Base-by-base conservation (phyloP, 2,329 filamentous ascomycete genomes). In the Pseudocercospora vitis region DNA sequence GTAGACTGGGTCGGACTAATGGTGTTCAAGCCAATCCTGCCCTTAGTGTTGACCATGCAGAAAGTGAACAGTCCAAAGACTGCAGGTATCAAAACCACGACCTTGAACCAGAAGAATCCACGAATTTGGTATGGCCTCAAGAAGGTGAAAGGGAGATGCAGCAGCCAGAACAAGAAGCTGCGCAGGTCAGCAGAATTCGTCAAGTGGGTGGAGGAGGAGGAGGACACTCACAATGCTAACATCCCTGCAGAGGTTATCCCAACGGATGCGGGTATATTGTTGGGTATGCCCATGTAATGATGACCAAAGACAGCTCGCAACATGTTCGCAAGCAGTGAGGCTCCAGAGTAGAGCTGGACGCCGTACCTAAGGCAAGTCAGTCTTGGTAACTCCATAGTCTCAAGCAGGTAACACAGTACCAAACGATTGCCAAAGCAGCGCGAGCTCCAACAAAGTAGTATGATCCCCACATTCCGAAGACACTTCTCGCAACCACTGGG, bases 21-120 rank as follows among this genome's bases (percentile, higher is more conserved):
- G 82, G 70, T 55, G 7, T 50, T 50, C 3, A 65, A 45, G 6
- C 55, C 55, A 24, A 58, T 55, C 1, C 68, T 59, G 21, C 71
- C 70, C 7, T 64, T 63, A 7, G 67, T 68, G 16, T 66, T 67
- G 5, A 58, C 65, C 66, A 70, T 71, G 46, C 65, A 71, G 65
- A 63, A 73, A 23, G 66, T 67, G 50, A 72, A 71, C 1, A 71
- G 62, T 7, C 63, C 69, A 21, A 69, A 66, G 11, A 67, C 65
- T 5, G 69, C 67, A 1, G 70, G 54, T 11, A 67, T 62, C 70
- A 71, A 68, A 12, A 76, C 68, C 29, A 71, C 63, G 4, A 67
- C 69, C 57, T 77, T 77, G 66, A 76, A 69, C 61, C 70, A 73
- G 66, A 77, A 78, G 64, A 78, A 75, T 47, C 64, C 65, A n/a